These are phyloP conservation scores for Dalbergia cultrata DNA, from an alignment of 306 rosid genomes.

Conservation along the genomic window DNA sequence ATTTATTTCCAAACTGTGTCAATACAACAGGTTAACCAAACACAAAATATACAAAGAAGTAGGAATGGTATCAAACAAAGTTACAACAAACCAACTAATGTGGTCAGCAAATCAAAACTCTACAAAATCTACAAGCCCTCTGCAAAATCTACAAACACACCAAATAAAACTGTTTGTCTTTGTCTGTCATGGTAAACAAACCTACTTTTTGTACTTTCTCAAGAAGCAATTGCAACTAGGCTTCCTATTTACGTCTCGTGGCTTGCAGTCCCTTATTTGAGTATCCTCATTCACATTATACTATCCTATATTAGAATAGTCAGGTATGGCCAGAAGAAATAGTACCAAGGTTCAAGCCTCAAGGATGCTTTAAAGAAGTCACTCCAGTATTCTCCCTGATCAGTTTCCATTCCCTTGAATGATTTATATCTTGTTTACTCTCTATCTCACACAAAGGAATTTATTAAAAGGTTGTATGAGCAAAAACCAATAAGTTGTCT, in stretches of 20 bases:
- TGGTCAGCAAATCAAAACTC: constrained; percentile 60
- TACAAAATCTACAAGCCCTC: constrained; percentile 39
- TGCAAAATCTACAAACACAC: constrained; percentile 46
- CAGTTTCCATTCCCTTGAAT: constrained; percentile 35
- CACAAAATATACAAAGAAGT: constrained; percentile 38
- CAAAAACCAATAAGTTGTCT: constrained; percentile 29
- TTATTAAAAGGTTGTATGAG: constrained; percentile 15
- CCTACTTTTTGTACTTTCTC: constrained; percentile 40
- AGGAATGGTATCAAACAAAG: constrained; percentile 51
- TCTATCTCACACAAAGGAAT: constrained; percentile 30
- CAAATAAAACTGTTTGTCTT: background rate
- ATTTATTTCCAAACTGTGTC: constrained; percentile 43
- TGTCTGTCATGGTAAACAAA: constrained; percentile 44
- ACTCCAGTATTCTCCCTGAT: constrained; percentile 32
- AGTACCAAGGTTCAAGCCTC: constrained; percentile 16
- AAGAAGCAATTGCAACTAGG: constrained; percentile 49
- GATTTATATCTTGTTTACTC: constrained; percentile 15
- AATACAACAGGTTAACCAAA: constrained; percentile 41
- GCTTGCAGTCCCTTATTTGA: constrained; percentile 44
- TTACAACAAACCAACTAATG: constrained; percentile 52
- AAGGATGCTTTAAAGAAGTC: constrained; percentile 36
- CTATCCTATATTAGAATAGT: constrained; percentile 46
- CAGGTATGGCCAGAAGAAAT: constrained; percentile 52
- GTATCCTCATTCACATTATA: constrained; percentile 45
- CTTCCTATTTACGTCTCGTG: constrained; percentile 41